Evolutionary conservation across 2,329 filamentous ascomycete species (phyloP).

Genomic region (Tolypocladium ophioglossoides): DNA sequence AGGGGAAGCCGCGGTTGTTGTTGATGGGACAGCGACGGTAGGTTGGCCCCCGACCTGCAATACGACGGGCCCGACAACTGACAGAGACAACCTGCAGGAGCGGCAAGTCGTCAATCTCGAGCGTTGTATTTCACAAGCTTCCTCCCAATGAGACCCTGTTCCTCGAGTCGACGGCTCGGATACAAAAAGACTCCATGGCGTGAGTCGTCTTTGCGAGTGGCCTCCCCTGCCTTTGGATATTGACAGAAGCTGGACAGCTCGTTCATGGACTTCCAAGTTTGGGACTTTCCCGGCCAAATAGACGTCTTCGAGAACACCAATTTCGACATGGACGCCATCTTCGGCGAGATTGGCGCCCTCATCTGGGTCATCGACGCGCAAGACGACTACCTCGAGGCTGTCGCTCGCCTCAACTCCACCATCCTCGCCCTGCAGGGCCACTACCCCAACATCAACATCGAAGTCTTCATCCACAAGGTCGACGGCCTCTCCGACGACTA

Average conservation of each 20-base stretch:
- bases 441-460: slow-evolving; percentile 91
- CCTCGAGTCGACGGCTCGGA: slow-evolving; percentile 85
- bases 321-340: slow-evolving; percentile 88
- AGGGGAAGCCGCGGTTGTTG: slow-evolving; percentile 72
- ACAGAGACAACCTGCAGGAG: slow-evolving; percentile 48
- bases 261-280: slow-evolving; percentile 98
- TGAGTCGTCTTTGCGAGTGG: slow-evolving; percentile 35
- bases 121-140: slow-evolving; percentile 98
- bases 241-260: slow-evolving; percentile 46
- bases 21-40: slow-evolving; percentile 95
- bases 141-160: slow-evolving; percentile 93
- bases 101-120: slow-evolving; percentile 96
- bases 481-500: slow-evolving; percentile 97
- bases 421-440: slow-evolving; percentile 81
- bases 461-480: slow-evolving; percentile 98
- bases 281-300: slow-evolving; percentile 93
- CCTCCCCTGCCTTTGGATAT: slow-evolving; percentile 1
- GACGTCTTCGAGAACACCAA: slow-evolving; percentile 78
- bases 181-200: slow-evolving; percentile 94
- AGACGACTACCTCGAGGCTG: slow-evolving; percentile 91
- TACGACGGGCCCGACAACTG: neutral
- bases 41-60: slow-evolving; percentile 10
- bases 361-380: slow-evolving; percentile 99
- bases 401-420: slow-evolving; percentile 75
- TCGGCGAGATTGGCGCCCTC: slow-evolving; percentile 84